phyloP scores from a whole-genome alignment of 2,329 filamentous ascomycete species.

The Golovinomyces cichoracearum region DNA sequence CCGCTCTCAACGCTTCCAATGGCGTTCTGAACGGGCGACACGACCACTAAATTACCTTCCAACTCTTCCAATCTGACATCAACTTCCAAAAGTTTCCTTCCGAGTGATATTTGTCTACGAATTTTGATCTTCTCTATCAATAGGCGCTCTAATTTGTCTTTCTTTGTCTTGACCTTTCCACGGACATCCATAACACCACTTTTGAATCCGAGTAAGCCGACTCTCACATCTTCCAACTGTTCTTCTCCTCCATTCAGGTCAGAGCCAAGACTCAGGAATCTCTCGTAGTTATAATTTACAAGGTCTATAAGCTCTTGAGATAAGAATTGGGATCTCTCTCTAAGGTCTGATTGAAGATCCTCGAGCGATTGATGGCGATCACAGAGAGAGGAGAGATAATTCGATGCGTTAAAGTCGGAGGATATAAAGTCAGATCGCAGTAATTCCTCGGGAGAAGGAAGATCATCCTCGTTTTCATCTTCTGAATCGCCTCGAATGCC shows the following conservation, averaged over 20 bases:
- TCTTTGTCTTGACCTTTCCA: constrained; percentile 34
- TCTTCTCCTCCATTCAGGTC: constrained; percentile 73
- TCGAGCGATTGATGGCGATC: constrained; percentile 89
- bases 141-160: constrained; percentile 33
- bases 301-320: constrained; percentile 74
- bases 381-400: constrained; percentile 58
- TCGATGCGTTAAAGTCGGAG: constrained; percentile 49
- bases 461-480: constrained; percentile 37
- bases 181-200: constrained; percentile 56
- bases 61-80: constrained; percentile 35
- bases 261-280: constrained; percentile 61
- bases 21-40: constrained; percentile 9
- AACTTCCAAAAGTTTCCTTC: constrained; percentile 38
- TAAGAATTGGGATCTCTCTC: constrained; percentile 53
- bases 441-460: constrained; percentile 73
- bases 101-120: constrained; percentile 33
- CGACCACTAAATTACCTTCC: constrained; percentile 36
- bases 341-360: constrained; percentile 66
- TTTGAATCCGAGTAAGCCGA: constrained; percentile 64
- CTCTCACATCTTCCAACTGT: constrained; percentile 65
- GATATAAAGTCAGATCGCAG: constrained; percentile 59
- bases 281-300: constrained; percentile 83
- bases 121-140: constrained; percentile 42
- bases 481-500: constrained; percentile 12
- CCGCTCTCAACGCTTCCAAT: constrained; percentile 12